Conservation (phyloP, 176 grass and related monocot species). For the Saccharum spontaneum region DNA sequence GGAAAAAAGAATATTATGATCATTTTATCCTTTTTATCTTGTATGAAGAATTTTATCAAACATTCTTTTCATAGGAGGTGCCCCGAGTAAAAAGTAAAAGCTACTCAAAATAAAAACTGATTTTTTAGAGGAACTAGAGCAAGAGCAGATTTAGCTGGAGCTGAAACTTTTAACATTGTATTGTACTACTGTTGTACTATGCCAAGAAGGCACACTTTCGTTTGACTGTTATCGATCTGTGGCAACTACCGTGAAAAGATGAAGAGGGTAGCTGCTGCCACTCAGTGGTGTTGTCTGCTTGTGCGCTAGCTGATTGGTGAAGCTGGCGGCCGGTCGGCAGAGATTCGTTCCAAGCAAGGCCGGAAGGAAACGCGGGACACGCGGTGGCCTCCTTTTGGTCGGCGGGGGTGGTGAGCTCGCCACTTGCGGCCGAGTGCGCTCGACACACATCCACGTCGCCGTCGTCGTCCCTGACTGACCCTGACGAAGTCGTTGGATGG, state of each 20-base stretch:
- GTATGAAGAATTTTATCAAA: background rate
- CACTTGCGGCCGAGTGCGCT: conserved; percentile 35
- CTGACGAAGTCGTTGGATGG: too few species aligned
- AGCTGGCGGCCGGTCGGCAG: background rate
- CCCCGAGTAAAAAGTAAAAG: too few species aligned
- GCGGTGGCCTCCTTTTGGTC: conserved; percentile 34
- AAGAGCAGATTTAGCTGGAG: too few species aligned
- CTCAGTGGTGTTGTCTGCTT: background rate
- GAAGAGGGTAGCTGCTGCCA: background rate
- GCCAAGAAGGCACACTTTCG: too few species aligned
- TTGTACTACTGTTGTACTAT: background rate
- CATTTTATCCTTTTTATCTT: too few species aligned
- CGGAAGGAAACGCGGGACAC: background rate
- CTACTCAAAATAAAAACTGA: too few species aligned
- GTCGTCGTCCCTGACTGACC: too few species aligned
- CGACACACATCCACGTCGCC: background rate
- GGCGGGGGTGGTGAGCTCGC: conserved; percentile 33
- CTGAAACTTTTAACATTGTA: background rate
- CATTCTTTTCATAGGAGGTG: background rate
- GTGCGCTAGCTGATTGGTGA: background rate
- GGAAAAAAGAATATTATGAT: too few species aligned
- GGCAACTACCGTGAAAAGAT: background rate
- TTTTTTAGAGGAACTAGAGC: too few species aligned
- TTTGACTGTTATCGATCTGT: too few species aligned
- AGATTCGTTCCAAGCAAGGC: background rate